Evolutionary conservation across 108 stramenopile species (phyloP), one percentile per base, ranked within the genome.

Genomic region (Nitzschia inconspicua): DNA sequence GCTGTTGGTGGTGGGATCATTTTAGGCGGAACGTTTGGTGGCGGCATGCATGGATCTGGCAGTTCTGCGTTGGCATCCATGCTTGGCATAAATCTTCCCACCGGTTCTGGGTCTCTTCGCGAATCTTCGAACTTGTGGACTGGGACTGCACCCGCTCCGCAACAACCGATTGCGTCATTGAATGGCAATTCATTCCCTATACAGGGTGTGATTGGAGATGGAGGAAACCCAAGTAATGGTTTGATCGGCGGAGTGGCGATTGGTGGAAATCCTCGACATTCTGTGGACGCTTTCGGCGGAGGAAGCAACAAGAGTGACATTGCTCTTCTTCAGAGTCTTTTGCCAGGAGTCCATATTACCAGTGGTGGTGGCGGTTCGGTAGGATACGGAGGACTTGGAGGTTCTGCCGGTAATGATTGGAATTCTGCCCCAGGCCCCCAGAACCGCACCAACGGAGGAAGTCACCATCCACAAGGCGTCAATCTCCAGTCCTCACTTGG

Each of bases 11-110:
- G 54, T 36, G 76, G 77, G 30, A 46, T 47, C 16, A 58, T 74
- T 65, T 60, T 70, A 60, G 70, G 78, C 16, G 60, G 53, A 13
- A 61, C 60, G 14, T 46, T 67, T 51, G 70, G 69, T 51, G 63
- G 61, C 40, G 65, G 54, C 65, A 44, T 60, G 9, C 65, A 65
- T 32, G 76, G 78, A 22, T 51, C 60, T 51, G 80, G 82, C 11
- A 86, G 80, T 53, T 88, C 88, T 3, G 83, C 92, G 14, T 63
- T 93, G 34, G 92, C 92, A 26, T 88, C 86, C 5, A 89, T 93
- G 70, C 72, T 93, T 13, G 86, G 88, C 6, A 89, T 93, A 61
- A 74, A 80, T 53, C 68, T 89, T 16, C 91, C 91, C 0, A 87
- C 86, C 22, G 86, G 88, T 18, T 79, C 79, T 27, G 84, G 85